A percentile compares a stretch with the other conserved stretches of the same genome.
phyloP scores from a whole-genome alignment of 1,284 basidiomycete species.

The Ganoderma lingzhi region DNA sequence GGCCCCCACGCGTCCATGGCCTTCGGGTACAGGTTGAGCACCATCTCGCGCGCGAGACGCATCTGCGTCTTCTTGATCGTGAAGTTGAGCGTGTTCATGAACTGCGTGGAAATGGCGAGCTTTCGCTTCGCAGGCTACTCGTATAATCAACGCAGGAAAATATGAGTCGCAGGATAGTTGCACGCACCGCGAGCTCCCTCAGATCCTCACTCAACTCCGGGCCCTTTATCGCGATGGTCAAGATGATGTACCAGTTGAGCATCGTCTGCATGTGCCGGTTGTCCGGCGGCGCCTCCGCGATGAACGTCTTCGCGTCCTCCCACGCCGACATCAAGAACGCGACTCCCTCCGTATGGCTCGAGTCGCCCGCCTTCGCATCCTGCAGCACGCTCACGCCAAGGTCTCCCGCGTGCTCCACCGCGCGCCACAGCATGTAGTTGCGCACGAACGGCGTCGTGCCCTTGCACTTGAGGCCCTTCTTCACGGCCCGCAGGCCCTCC shows the following conservation, averaged over 20 bases:
- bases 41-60: slow-evolving; percentile 54
- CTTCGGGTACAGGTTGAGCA: slow-evolving; percentile 52
- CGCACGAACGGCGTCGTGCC: slow-evolving; percentile 41
- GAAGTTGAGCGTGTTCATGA: slow-evolving; percentile 52
- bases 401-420: slow-evolving; percentile 64
- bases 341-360: slow-evolving; percentile 63
- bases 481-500: slow-evolving; percentile 54
- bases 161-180: neutral
- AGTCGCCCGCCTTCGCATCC: slow-evolving; percentile 48
- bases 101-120: slow-evolving; percentile 57
- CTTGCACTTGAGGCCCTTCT: slow-evolving; percentile 61
- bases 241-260: slow-evolving; percentile 63
- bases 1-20: slow-evolving; percentile 55
- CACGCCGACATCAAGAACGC: slow-evolving; percentile 62
- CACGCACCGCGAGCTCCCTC: slow-evolving; percentile 55
- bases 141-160: neutral
- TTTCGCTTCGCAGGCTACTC: slow-evolving; percentile 50
- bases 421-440: slow-evolving; percentile 61
- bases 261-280: slow-evolving; percentile 64
- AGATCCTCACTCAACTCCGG: slow-evolving; percentile 56
- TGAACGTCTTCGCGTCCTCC: slow-evolving; percentile 65
- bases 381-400: slow-evolving; percentile 59
- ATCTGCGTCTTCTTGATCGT: slow-evolving; percentile 56
- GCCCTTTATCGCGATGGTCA: slow-evolving; percentile 58
- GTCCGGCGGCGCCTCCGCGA: slow-evolving; percentile 65